phyloP scores from a whole-genome alignment of 352 stramenopile species.

The Pythium scleroteichum region DNA sequence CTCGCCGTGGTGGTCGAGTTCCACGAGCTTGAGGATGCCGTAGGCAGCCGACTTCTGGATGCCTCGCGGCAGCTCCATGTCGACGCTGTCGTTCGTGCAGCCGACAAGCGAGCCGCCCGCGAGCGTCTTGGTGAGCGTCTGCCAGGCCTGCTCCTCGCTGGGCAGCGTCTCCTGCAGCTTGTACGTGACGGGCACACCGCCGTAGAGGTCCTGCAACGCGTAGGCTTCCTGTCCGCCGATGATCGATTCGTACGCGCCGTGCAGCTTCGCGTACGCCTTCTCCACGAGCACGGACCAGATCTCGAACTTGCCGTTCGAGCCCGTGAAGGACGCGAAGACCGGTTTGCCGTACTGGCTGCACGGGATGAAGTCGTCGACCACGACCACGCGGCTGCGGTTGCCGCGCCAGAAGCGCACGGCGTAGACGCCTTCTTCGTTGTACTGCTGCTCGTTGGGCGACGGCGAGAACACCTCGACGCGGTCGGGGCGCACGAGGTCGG shows the following conservation, averaged over 20 bases:
- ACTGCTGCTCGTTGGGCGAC: slow-evolving; percentile 77
- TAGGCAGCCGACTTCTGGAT: slow-evolving; percentile 74
- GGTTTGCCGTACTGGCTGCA: slow-evolving; percentile 82
- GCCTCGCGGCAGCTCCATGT: slow-evolving; percentile 58
- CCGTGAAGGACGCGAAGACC: slow-evolving; percentile 83
- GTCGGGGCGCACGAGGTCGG: slow-evolving; percentile 58
- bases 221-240: slow-evolving; percentile 85
- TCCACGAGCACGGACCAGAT: slow-evolving; percentile 93
- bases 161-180: slow-evolving; percentile 66
- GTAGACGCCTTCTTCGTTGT: slow-evolving; percentile 89
- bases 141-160: slow-evolving; percentile 61
- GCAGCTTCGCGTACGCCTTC: slow-evolving; percentile 95
- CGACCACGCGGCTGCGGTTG: slow-evolving; percentile 77
- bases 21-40: slow-evolving; percentile 73
- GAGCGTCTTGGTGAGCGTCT: slow-evolving; percentile 44
- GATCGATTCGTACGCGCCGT: slow-evolving; percentile 89
- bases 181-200: slow-evolving; percentile 65
- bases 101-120: slow-evolving; percentile 68
- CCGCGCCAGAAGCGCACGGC: slow-evolving; percentile 85
- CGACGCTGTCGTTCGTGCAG: slow-evolving; percentile 69
- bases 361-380: slow-evolving; percentile 86
- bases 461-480: slow-evolving; percentile 52
- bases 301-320: slow-evolving; percentile 84
- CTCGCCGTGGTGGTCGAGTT: slow-evolving; percentile 63
- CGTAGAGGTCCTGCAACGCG: slow-evolving; percentile 76